Percentiles rank a stretch among this genome's conserved stretches.
Evolutionary conservation across 1,284 basidiomycete genomes (phyloP).

Genomic region (Trametes polyzona): DNA sequence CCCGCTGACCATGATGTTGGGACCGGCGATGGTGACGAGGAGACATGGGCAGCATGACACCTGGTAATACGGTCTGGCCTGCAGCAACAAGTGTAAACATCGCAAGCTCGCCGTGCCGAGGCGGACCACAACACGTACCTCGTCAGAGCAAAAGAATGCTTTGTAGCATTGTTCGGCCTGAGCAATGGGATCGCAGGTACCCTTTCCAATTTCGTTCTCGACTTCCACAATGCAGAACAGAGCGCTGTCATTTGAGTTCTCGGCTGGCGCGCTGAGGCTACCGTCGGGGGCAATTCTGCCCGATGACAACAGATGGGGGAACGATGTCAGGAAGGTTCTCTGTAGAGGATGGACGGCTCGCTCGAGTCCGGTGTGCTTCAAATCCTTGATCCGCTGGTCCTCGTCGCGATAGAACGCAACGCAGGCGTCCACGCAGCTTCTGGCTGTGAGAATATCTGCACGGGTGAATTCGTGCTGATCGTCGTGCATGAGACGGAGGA

Average conservation of each 20-base stretch:
- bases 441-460: not conserved
- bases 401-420: not conserved
- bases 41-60: conserved; percentile 18
- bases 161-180: conserved; percentile 17
- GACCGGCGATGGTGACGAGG: conserved; percentile 12
- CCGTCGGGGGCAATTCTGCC: not conserved
- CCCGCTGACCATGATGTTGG: conserved; percentile 15
- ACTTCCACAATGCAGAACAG: not conserved
- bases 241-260: not conserved
- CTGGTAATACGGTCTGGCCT: conserved; percentile 3
- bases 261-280: not conserved
- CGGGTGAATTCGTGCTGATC: not conserved
- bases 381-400: not conserved
- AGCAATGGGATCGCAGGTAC: conserved; percentile 12
- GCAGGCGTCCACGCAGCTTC: not conserved
- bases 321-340: not conserved
- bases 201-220: conserved; percentile 25
- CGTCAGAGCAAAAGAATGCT: conserved; percentile 3
- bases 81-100: not conserved
- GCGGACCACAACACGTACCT: conserved; percentile 1
- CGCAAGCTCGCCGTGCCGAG: not conserved
- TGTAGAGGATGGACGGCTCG: not conserved
- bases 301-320: no score
- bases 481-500: not conserved
- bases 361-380: not conserved